Conservation (phyloP, 768 basidiomycete genomes). For the Mycena albidolilacea region DNA sequence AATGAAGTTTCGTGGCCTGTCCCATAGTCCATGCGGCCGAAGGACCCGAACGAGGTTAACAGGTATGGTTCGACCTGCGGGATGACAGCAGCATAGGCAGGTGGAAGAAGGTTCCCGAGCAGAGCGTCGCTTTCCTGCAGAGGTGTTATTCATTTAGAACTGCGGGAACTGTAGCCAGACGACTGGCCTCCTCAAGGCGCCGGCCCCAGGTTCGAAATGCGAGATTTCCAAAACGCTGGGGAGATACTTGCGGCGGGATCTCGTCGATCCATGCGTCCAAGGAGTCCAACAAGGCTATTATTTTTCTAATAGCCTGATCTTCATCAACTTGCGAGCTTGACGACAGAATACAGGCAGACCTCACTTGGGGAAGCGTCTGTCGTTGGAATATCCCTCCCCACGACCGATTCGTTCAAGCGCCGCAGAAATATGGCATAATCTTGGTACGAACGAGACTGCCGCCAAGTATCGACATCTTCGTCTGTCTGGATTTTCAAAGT, state of each 20-base stretch:
- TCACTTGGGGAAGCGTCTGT: constrained; percentile 49
- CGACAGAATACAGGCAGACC: constrained; percentile 46
- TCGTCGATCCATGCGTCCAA: constrained; percentile 85
- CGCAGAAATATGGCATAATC: constrained; percentile 85
- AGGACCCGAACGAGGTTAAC: constrained; percentile 89
- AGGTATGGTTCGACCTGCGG: constrained; percentile 86
- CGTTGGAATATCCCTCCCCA: constrained; percentile 71
- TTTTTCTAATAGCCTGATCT: constrained; percentile 61
- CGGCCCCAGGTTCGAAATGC: constrained; percentile 90
- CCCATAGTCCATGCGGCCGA: constrained; percentile 94
- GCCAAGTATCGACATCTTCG: constrained; percentile 82
- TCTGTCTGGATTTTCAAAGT: constrained; percentile 78
- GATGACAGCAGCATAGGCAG: constrained; percentile 58
- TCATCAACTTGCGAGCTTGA: constrained; percentile 14
- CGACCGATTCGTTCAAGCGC: constrained; percentile 83
- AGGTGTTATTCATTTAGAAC: constrained; percentile 1
- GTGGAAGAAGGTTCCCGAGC: constrained; percentile 64
- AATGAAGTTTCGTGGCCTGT: constrained; percentile 97
- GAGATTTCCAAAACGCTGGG: constrained; percentile 94
- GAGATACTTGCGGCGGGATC: constrained; percentile 79
- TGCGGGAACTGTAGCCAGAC: constrained; percentile 19
- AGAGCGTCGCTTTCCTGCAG: constrained; percentile 69
- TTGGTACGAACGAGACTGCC: constrained; percentile 74
- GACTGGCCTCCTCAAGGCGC: constrained; percentile 79
- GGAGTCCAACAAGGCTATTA: constrained; percentile 72